Evolutionary conservation across 1,284 basidiomycete genomes (phyloP).

Genomic region (Cryptococcus sp.): DNA sequence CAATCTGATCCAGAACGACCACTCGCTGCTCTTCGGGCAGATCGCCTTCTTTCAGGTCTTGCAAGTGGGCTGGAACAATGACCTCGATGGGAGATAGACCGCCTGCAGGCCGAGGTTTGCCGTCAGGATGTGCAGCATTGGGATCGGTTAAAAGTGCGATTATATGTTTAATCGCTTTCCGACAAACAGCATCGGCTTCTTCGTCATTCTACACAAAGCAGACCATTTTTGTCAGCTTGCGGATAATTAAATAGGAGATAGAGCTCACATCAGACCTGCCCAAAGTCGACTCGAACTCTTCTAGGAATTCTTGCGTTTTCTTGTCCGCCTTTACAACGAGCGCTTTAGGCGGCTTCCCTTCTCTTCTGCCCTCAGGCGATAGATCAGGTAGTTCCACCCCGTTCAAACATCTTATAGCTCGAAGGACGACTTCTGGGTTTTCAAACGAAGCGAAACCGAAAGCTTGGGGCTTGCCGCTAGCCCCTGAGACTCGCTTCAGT

Average conservation of each 20-base stretch:
- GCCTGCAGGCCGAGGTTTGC: slow-evolving; percentile 58
- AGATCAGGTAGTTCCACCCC: slow-evolving; percentile 81
- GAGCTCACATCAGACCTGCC: slow-evolving; percentile 73
- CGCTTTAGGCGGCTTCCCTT: slow-evolving; percentile 80
- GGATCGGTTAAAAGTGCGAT: slow-evolving; percentile 49
- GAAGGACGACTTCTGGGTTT: slow-evolving; percentile 80
- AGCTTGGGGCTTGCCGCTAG: slow-evolving; percentile 86
- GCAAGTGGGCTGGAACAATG: slow-evolving; percentile 88
- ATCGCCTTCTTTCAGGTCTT: slow-evolving; percentile 91
- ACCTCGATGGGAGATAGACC: slow-evolving; percentile 41
- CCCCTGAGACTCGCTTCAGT: slow-evolving; percentile 85
- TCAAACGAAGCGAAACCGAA: slow-evolving; percentile 94
- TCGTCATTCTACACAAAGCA: slow-evolving; percentile 45
- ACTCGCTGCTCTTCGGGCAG: slow-evolving; percentile 93
- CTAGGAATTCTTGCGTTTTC: slow-evolving; percentile 81
- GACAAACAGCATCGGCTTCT: slow-evolving; percentile 44
- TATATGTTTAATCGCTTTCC: slow-evolving; percentile 47
- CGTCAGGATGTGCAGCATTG: slow-evolving; percentile 51
- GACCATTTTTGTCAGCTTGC: slow-evolving; percentile 1
- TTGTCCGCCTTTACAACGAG: slow-evolving; percentile 91
- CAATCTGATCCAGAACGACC: slow-evolving; percentile 90
- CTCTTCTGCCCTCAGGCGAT: slow-evolving; percentile 57
- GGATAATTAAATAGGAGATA: neutral
- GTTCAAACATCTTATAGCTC: slow-evolving; percentile 78
- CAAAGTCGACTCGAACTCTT: slow-evolving; percentile 75